Percentiles rank a stretch among this genome's conserved stretches.
These are phyloP conservation scores for Pulveroboletus sp. DNA, from an alignment of 768 basidiomycete genomes.

Conservation along the genomic window DNA sequence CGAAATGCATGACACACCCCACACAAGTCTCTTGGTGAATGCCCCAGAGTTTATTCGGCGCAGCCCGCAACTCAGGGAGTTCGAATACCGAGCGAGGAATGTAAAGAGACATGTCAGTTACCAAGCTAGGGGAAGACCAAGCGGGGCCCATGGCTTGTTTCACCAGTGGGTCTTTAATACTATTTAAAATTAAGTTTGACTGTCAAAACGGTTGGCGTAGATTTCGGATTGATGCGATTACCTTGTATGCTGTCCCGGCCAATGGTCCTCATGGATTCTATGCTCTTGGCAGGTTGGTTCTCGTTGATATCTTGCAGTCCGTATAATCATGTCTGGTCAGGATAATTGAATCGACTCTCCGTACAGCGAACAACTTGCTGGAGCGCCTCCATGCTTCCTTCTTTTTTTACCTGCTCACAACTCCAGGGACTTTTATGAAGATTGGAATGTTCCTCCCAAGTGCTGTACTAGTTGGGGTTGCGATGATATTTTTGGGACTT, in stretches of 20 bases:
- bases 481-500: conserved; percentile 84
- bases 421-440: conserved; percentile 70
- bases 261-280: conserved; percentile 94
- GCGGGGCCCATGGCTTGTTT: conserved; percentile 87
- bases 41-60: conserved; percentile 44
- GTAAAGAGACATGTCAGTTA: conserved; percentile 68
- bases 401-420: conserved; percentile 80
- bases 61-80: conserved; percentile 44
- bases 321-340: conserved; percentile 36
- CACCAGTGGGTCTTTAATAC: conserved; percentile 59
- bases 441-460: conserved; percentile 91
- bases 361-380: conserved; percentile 90
- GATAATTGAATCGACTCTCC: conserved; percentile 80
- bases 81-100: conserved; percentile 61
- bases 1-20: conserved; percentile 43
- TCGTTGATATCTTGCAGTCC: neutral
- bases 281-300: conserved; percentile 77
- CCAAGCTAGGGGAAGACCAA: conserved; percentile 76
- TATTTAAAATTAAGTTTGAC: neutral
- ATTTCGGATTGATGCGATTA: conserved; percentile 93
- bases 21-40: conserved; percentile 38
- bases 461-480: conserved; percentile 77
- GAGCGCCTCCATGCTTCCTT: conserved; percentile 97
- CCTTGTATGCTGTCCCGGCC: conserved; percentile 84
- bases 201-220: conserved; percentile 36